Percentiles rank a stretch among this genome's conserved stretches.
phyloP scores from a whole-genome alignment of 345 rosid species.

The Iberis pinnata region DNA sequence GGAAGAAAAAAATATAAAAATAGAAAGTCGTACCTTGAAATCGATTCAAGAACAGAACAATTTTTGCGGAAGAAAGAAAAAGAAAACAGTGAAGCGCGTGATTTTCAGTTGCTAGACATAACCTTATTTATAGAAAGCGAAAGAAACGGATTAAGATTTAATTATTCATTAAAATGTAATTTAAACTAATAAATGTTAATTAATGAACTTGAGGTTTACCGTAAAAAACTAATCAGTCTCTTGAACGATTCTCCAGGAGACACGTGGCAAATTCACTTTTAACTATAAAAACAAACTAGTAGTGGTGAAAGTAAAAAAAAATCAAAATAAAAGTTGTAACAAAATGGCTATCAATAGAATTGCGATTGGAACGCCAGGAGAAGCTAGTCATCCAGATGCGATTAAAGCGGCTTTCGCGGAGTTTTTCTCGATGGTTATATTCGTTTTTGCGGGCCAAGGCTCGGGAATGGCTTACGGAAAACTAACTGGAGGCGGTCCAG shows the following conservation, averaged over 20 bases:
- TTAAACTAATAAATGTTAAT: too few relatives aligned
- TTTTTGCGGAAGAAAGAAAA: slow-evolving; percentile 15
- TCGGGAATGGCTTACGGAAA: slow-evolving; percentile 85
- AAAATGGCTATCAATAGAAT: slow-evolving; percentile 63
- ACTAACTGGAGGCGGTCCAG: slow-evolving; percentile 41
- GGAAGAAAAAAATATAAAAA: not conserved
- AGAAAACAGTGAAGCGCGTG: slow-evolving; percentile 37
- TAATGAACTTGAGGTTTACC: slow-evolving; percentile 17
- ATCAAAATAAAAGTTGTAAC: not conserved
- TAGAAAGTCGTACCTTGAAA: slow-evolving; percentile 23
- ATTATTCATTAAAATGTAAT: not conserved
- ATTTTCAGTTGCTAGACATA: slow-evolving; percentile 11
- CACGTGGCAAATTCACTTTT: slow-evolving; percentile 21
- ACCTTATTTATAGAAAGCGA: slow-evolving; percentile 27
- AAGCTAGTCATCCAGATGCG: slow-evolving; percentile 61
- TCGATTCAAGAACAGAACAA: slow-evolving; percentile 19
- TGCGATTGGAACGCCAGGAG: slow-evolving; percentile 52
- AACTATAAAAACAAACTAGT: slow-evolving; percentile 23
- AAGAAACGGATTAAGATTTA: slow-evolving; percentile 21
- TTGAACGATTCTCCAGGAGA: slow-evolving; percentile 28
- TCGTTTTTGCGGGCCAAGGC: slow-evolving; percentile 83
- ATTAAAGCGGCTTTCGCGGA: slow-evolving; percentile 60
- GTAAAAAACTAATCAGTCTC: slow-evolving; percentile 21
- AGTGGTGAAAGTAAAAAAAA: too few relatives aligned
- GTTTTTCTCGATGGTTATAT: slow-evolving; percentile 69